These are phyloP conservation scores for Spathaspora boniae DNA, from an alignment of 805 yeast genomes.

Conservation along the genomic window DNA sequence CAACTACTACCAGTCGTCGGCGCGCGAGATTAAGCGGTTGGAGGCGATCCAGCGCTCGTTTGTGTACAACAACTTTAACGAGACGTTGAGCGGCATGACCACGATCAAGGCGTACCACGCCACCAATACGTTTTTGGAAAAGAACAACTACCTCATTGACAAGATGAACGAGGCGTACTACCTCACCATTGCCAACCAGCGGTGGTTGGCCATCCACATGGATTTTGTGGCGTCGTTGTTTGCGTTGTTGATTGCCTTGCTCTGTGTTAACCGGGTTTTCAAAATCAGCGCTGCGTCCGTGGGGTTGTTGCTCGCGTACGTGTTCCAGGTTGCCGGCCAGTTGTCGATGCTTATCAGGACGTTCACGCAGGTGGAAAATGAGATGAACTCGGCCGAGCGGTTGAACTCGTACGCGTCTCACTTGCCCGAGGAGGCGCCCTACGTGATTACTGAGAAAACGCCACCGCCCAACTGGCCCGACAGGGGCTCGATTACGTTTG, in stretches of 20 bases:
- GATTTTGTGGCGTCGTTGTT: constrained; percentile 30
- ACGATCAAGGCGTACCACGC: constrained; percentile 35
- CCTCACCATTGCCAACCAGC: constrained; percentile 33
- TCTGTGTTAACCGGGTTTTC: constrained; percentile 34
- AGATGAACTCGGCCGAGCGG: constrained; percentile 40
- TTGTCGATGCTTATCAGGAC: constrained; percentile 33
- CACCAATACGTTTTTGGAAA: constrained; percentile 22
- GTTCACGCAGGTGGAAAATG: constrained; percentile 37
- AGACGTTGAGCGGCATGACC: constrained; percentile 33
- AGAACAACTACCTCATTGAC: constrained; percentile 25
- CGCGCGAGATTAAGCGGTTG: constrained; percentile 36
- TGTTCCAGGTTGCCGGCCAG: constrained; percentile 33
- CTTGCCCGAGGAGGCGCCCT: constrained; percentile 66
- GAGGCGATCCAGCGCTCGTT: constrained; percentile 39
- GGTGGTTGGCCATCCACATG: constrained; percentile 34
- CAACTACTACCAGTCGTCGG: constrained; percentile 35
- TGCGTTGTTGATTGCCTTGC: constrained; percentile 27
- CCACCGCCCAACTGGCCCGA: constrained; percentile 52
- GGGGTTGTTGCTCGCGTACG: constrained; percentile 35
- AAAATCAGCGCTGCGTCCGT: constrained; percentile 32
- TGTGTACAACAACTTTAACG: constrained; percentile 39
- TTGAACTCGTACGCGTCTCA: constrained; percentile 44
- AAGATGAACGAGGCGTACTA: constrained; percentile 37
- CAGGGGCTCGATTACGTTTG: constrained; percentile 45
- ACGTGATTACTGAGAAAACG: constrained; percentile 37